A percentile compares a stretch with the other conserved stretches of the same genome.
Conservation (phyloP, 2,329 filamentous ascomycete species). For the Fusarium gaditjirri region DNA sequence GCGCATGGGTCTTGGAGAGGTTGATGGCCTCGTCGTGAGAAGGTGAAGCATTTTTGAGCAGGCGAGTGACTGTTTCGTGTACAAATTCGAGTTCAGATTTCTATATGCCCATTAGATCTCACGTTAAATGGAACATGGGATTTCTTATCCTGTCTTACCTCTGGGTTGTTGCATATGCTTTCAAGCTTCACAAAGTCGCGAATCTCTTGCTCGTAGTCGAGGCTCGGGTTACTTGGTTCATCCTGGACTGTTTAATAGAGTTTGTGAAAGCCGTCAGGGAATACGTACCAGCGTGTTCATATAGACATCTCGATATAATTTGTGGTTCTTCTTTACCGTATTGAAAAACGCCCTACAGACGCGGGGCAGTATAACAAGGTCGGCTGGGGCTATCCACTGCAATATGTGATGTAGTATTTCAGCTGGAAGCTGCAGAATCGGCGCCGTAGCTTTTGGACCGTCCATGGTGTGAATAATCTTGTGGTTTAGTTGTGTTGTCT, state of each 20-base stretch:
- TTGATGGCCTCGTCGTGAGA: conserved; percentile 44
- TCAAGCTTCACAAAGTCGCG: conserved; percentile 57
- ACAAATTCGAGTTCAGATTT: conserved; percentile 60
- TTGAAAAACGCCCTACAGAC: conserved; percentile 65
- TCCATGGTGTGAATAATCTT: conserved; percentile 12
- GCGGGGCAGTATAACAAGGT: conserved; percentile 63
- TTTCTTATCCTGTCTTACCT: conserved; percentile 24
- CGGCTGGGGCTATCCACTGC: conserved; percentile 63
- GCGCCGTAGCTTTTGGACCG: not conserved
- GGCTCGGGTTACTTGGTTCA: conserved; percentile 46
- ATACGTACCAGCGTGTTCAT: conserved; percentile 62
- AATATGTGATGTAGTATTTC: conserved; percentile 74
- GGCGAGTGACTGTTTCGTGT: conserved; percentile 55
- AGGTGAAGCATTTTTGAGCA: conserved; percentile 58
- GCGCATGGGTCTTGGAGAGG: conserved; percentile 50
- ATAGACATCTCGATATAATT: conserved; percentile 72
- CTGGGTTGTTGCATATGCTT: conserved; percentile 52
- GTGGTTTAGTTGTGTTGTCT: not conserved
- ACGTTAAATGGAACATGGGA: not conserved
- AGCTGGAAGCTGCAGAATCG: conserved; percentile 50
- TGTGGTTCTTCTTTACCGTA: conserved; percentile 65
- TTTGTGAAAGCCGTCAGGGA: not conserved
- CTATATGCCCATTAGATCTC: conserved; percentile 40
- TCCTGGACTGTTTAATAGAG: conserved; percentile 42
- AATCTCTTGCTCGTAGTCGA: conserved; percentile 58